Evolutionary conservation across 2,329 filamentous ascomycete species (phyloP).

Genomic region (Tolypocladium nubicola): DNA sequence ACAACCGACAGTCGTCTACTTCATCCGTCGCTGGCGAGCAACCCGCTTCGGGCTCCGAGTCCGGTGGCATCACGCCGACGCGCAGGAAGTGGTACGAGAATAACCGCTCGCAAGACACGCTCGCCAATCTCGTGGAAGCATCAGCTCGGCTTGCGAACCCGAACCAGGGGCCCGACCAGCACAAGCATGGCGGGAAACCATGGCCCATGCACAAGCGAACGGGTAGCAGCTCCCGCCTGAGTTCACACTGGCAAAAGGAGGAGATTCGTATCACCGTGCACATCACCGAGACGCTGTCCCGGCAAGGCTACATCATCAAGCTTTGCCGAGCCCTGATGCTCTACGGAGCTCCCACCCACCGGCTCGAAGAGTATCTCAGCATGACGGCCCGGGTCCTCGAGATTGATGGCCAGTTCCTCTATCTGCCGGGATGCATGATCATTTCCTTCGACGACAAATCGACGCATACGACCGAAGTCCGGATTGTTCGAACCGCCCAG

Average conservation of each 20-base stretch:
- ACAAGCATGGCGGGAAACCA: constrained; percentile 16
- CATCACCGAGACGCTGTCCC: constrained; percentile 58
- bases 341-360: constrained; percentile 81
- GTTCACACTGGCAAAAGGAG: constrained; percentile 28
- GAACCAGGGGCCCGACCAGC: constrained; percentile 6
- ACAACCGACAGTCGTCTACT: constrained; percentile 13
- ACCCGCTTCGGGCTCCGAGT: constrained; percentile 20
- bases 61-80: constrained; percentile 30
- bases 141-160: constrained; percentile 20
- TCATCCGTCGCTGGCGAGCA: constrained; percentile 16
- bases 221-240: constrained; percentile 24
- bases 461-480: constrained; percentile 57
- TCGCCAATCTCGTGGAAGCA: constrained; percentile 36
- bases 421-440: constrained; percentile 86
- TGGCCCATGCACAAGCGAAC: constrained; percentile 24
- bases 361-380: constrained; percentile 78
- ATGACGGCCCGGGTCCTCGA: constrained; percentile 77
- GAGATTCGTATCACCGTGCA: constrained; percentile 36
- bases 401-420: constrained; percentile 80
- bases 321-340: constrained; percentile 79
- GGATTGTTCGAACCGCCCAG: constrained; percentile 48
- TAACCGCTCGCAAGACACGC: constrained; percentile 34
- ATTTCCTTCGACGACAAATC: constrained; percentile 70
- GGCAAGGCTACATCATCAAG: constrained; percentile 74
- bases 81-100: constrained; percentile 38